Base-by-base conservation (phyloP, 352 stramenopile species). In the Pythium dissotocum region DNA sequence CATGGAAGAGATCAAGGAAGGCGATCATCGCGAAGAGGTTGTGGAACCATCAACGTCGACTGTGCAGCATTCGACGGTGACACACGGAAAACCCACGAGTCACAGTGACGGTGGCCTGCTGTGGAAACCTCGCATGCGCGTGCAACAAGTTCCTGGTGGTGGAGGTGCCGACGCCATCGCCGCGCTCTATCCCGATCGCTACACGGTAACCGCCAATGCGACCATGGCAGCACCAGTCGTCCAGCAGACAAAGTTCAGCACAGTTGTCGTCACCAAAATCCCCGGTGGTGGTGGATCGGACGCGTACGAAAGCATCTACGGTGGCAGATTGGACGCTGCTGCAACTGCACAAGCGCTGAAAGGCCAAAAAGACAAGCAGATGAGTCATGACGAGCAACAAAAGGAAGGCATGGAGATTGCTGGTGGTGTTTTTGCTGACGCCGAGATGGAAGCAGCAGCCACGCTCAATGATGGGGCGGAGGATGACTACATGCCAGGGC, bases 251-350 rank as follows among this genome's bases (percentile, higher is more conserved):
- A 55, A 35, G 12, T 55, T 55, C 26, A 35, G 26, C 18, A 55
- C 48, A 6, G 13, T 35, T 35, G 24, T 35, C 21, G n/a, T 55
- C 26, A 10, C 24, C 13, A 58, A 68, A 2, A 48, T 65, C 48
- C 59, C 61, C 18, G 67, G 67, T 21, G 67, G 67, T 38, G 67
- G 67, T 21, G 67, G 67, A 59, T 26, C 40, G 6, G 55, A 73
- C 28, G 49, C 67, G 14, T 69, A 60, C 33, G 63, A 63, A 7
- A 69, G 52, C 44, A 63, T 69, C 42, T 69, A 69, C 48, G 55
- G 63, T 38, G 33, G 44, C 8, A 49, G 28, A 9, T 32, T 30
- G 6, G 42, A 63, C 18, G 58, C 48, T n/a, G 26, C 48, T 10
- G 24, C 48, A 10, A 55, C n/a, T 21, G 42, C 42, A 7, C 42